Percentiles rank a stretch among this genome's conserved stretches.
Conservation (phyloP, 2,329 filamentous ascomycete genomes). For the Trichoderma lentiforme region DNA sequence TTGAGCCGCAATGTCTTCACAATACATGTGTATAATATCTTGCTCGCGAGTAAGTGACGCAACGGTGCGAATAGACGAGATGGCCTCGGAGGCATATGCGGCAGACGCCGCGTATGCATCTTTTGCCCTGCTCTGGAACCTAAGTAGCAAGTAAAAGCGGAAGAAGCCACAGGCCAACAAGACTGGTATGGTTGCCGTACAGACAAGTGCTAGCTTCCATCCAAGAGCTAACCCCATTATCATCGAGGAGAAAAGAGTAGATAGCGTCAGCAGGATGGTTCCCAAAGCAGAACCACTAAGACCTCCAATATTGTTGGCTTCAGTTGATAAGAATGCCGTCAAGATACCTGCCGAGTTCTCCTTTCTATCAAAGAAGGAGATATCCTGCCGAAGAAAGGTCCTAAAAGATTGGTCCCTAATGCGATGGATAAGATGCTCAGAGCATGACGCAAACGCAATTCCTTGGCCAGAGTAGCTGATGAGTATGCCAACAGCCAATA, state of each 20-base stretch:
- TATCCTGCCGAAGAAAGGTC: constrained; percentile 86
- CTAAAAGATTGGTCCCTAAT: constrained; percentile 82
- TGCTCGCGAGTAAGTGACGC: constrained; percentile 83
- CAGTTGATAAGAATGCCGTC: constrained; percentile 83
- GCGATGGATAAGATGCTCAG: constrained; percentile 79
- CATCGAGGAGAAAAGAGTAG: constrained; percentile 74
- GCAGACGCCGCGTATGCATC: constrained; percentile 76
- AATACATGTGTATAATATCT: constrained; percentile 74
- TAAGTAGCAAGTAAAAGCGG: constrained; percentile 78
- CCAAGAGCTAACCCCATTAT: constrained; percentile 69
- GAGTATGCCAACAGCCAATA: constrained; percentile 73
- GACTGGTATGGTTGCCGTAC: constrained; percentile 72
- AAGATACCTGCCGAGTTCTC: constrained; percentile 87
- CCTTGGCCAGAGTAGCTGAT: constrained; percentile 67
- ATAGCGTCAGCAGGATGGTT: constrained; percentile 75
- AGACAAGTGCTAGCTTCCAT: constrained; percentile 86
- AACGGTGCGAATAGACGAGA: constrained; percentile 89
- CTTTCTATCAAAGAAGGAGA: constrained; percentile 84
- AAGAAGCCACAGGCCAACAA: constrained; percentile 80
- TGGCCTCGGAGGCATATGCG: constrained; percentile 87
- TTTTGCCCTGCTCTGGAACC: constrained; percentile 77
- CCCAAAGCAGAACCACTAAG: constrained; percentile 85
- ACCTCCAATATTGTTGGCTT: constrained; percentile 84
- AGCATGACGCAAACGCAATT: constrained; percentile 75
- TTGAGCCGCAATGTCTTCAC: constrained; percentile 61